Percentiles rank a stretch among this genome's conserved stretches.
Conservation (phyloP, 2,329 filamentous ascomycete species). For the Kalaharituber pfeilii region DNA sequence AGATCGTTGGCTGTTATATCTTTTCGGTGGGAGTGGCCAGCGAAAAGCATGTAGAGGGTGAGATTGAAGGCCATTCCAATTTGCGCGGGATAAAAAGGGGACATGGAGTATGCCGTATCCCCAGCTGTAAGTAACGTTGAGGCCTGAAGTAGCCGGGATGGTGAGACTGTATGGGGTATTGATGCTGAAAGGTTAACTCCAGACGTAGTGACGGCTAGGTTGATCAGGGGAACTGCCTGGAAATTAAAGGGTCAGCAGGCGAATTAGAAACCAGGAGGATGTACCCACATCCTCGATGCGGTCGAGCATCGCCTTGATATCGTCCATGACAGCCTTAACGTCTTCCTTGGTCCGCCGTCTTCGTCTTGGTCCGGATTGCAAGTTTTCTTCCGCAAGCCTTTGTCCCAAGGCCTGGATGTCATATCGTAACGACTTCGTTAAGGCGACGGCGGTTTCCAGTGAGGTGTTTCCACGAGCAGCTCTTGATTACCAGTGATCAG, state of each 20-base stretch:
- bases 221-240: conserved; percentile 62
- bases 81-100: conserved; percentile 49
- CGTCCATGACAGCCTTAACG: conserved; percentile 49
- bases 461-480: conserved; percentile 59
- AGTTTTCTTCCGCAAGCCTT: conserved; percentile 45
- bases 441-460: conserved; percentile 65
- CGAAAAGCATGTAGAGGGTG: conserved; percentile 89
- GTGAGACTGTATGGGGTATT: conserved; percentile 67
- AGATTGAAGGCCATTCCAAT: conserved; percentile 75
- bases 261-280: conserved; percentile 1
- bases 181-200: conserved; percentile 71
- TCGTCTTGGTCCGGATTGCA: conserved; percentile 38
- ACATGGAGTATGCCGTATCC: conserved; percentile 61
- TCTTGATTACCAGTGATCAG: conserved; percentile 21
- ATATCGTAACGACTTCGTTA: conserved; percentile 66
- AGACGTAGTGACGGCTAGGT: conserved; percentile 83
- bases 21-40: conserved; percentile 41
- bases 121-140: conserved; percentile 79
- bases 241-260: no score
- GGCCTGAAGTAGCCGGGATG: conserved; percentile 76
- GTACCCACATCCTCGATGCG: conserved; percentile 58
- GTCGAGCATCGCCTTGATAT: conserved; percentile 56
- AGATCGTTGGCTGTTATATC: conserved; percentile 34
- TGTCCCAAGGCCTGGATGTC: conserved; percentile 68
- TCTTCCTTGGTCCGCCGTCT: conserved; percentile 44